These are phyloP conservation scores for Rhinocladiella similis DNA, from an alignment of 2,329 filamentous ascomycete species.

Conservation along the genomic window DNA sequence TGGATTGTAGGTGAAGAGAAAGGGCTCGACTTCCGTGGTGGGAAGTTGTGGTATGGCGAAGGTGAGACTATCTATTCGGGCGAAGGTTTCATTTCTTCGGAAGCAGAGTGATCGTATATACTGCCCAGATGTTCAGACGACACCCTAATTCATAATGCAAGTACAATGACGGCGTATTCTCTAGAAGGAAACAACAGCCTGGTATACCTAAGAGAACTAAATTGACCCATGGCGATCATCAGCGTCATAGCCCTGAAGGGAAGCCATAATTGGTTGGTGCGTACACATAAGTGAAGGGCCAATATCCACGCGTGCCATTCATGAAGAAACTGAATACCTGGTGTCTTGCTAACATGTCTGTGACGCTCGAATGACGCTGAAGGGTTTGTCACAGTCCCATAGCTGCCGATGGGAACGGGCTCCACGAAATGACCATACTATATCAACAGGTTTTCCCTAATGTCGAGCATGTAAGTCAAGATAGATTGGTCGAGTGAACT, in stretches of 20 bases:
- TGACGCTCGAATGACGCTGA: slow-evolving; percentile 15
- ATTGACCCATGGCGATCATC: background rate
- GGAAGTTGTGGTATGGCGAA: slow-evolving; percentile 83
- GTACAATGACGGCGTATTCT: no score
- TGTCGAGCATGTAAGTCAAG: no score
- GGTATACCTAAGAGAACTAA: background rate
- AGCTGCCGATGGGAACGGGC: no score
- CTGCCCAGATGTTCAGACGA: background rate
- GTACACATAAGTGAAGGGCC: background rate
- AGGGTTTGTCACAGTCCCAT: background rate
- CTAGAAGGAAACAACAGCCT: background rate
- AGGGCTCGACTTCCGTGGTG: slow-evolving; percentile 73
- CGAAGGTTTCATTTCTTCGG: slow-evolving; percentile 25
- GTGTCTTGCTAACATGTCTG: background rate
- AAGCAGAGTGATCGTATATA: background rate
- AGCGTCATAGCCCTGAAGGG: background rate
- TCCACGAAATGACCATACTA: no score
- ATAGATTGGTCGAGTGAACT: no score
- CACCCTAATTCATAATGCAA: background rate
- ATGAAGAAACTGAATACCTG: background rate
- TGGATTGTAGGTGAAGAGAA: slow-evolving; percentile 88
- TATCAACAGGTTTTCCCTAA: no score
- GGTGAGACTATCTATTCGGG: slow-evolving; percentile 67
- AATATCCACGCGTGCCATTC: background rate
- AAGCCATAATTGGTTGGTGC: background rate